Percentiles rank a stretch among this genome's conserved stretches.
These are phyloP conservation scores for Scutellaria minor DNA, from an alignment of 257 asterid species.

Conservation along the genomic window DNA sequence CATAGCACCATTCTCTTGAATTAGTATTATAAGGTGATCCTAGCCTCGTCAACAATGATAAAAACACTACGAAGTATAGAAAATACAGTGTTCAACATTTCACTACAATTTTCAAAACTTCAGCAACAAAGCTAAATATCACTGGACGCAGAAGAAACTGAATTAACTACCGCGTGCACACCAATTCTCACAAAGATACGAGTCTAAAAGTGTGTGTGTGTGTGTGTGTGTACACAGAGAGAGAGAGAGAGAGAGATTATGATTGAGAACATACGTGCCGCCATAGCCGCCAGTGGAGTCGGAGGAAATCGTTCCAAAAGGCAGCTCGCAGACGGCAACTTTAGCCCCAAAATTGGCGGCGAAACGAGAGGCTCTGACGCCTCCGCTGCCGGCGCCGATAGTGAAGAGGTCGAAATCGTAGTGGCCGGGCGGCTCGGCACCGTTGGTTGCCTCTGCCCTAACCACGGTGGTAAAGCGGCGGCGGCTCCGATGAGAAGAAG, in stretches of 20 bases:
- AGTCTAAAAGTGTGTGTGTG: neutral
- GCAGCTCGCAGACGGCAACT: slow-evolving; percentile 93
- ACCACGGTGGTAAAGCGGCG: slow-evolving; percentile 48
- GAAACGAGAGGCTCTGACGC: slow-evolving; percentile 95
- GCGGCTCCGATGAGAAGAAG: slow-evolving; percentile 33
- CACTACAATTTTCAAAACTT: neutral
- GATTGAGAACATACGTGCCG: slow-evolving; percentile 73
- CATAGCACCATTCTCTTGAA: neutral
- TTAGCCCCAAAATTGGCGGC: slow-evolving; percentile 92
- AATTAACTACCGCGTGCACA: neutral
- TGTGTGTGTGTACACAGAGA: neutral
- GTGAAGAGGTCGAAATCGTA: slow-evolving; percentile 94
- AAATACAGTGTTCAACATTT: neutral
- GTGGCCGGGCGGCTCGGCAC: slow-evolving; percentile 51
- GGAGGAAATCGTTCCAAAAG: slow-evolving; percentile 86
- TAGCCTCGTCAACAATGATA: neutral
- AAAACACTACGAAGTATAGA: neutral
- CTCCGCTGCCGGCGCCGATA: slow-evolving; percentile 98
- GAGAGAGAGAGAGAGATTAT: neutral
- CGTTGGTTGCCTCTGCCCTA: slow-evolving; percentile 66
- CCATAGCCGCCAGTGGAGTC: slow-evolving; percentile 91
- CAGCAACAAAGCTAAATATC: neutral
- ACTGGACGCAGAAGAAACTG: neutral
- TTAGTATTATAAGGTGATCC: neutral
- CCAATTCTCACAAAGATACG: neutral